phyloP scores from a whole-genome alignment of 148 eudicot species.

The Chenopodium album region DNA sequence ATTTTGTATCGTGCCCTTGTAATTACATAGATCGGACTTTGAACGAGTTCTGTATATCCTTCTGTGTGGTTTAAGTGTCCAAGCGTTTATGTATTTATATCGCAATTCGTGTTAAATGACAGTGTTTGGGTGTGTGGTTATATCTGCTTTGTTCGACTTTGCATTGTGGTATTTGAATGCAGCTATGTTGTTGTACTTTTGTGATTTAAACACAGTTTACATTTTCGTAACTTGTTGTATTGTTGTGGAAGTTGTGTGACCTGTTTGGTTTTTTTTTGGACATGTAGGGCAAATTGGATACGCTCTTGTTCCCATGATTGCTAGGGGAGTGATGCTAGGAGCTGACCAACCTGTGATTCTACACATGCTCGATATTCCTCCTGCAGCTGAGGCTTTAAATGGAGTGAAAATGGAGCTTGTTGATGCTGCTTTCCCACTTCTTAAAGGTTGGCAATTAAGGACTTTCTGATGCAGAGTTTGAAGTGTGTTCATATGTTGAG shows the following conservation, averaged over 20 bases:
- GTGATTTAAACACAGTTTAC: not conserved
- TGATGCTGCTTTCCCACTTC: slow-evolving; percentile 96
- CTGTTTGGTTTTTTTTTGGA: slow-evolving; percentile 14
- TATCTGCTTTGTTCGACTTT: not conserved
- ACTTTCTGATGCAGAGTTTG: not conserved
- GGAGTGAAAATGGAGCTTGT: slow-evolving; percentile 93
- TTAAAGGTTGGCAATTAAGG: slow-evolving; percentile 50
- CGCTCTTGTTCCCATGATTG: slow-evolving; percentile 93
- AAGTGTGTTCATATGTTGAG: not conserved
- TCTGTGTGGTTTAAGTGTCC: not conserved
- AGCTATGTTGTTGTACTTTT: not conserved
- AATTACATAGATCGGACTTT: too few relatives aligned
- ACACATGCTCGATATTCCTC: slow-evolving; percentile 93
- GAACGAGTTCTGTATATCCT: not conserved
- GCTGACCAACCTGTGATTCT: slow-evolving; percentile 84
- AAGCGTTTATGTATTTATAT: not conserved
- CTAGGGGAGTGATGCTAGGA: slow-evolving; percentile 90
- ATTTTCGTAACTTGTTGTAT: not conserved
- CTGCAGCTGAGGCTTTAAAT: slow-evolving; percentile 89
- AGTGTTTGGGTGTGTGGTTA: not conserved
- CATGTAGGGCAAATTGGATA: slow-evolving; percentile 81
- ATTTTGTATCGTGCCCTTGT: too few relatives aligned
- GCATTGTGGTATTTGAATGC: not conserved
- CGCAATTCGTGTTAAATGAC: not conserved
- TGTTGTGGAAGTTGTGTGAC: slow-evolving; percentile 7